Conservation (phyloP, 345 rosid species). For the Linum tenue region DNA sequence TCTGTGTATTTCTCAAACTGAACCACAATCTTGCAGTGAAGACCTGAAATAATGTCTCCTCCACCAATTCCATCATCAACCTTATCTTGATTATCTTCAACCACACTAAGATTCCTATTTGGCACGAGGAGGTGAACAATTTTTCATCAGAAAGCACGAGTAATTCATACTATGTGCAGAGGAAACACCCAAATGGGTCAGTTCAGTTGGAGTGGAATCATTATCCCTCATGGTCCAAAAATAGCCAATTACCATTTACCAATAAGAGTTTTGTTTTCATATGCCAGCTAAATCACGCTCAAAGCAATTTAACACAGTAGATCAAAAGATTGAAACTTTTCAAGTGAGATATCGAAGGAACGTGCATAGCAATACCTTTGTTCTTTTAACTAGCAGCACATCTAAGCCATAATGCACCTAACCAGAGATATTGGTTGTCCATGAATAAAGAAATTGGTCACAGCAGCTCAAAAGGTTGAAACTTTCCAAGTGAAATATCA, state of each 20-base stretch:
- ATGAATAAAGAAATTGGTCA: background rate
- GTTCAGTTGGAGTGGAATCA: too few relatives aligned
- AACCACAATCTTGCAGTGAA: constrained; percentile 79
- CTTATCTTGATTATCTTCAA: constrained; percentile 63
- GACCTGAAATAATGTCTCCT: constrained; percentile 59
- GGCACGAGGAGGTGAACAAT: constrained; percentile 18
- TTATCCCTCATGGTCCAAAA: too few relatives aligned
- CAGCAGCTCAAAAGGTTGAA: background rate
- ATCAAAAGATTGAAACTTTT: background rate
- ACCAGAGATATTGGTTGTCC: background rate
- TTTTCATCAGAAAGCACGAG: too few relatives aligned
- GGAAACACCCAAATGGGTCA: too few relatives aligned
- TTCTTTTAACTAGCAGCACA: background rate
- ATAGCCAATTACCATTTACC: too few relatives aligned
- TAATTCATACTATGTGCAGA: too few relatives aligned
- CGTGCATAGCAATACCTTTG: background rate
- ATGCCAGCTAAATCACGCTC: too few relatives aligned
- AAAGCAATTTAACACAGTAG: background rate
- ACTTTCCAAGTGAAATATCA: background rate
- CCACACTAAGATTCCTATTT: constrained; percentile 74
- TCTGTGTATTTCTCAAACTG: constrained; percentile 73
- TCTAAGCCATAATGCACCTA: background rate
- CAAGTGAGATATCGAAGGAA: background rate
- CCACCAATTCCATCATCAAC: constrained; percentile 36
- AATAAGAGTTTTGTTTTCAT: too few relatives aligned